Base-by-base conservation (phyloP, 1,284 basidiomycete genomes). In the Gastroboletus turbinatus region DNA sequence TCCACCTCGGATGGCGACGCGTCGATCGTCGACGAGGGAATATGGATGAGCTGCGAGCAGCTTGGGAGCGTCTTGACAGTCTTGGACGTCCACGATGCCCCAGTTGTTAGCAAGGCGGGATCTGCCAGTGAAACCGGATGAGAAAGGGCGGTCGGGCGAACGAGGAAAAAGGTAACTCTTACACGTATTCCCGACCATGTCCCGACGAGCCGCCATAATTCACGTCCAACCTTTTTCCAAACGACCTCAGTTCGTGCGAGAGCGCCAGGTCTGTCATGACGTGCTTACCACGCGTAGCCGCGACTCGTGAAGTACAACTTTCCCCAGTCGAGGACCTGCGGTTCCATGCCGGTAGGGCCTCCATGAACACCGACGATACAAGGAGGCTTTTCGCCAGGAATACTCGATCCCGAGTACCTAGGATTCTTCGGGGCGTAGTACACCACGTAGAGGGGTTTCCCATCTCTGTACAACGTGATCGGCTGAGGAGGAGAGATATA, bases 1-100 rank as follows among this genome's bases (percentile, higher is more conserved):
- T 0, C 77, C 74, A 2, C 85, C 86, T 10, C 82, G 79, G 52
- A 90, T 83, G 25, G 82, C 78, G 2, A 79, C 76, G 13, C 88
- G 84, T 40, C 78, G 68, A 1, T 74, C 68, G 60, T 70, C 68
- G 11, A 70, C 65, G 44, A 61, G 63, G 8, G 61, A 57, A 38
- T 69, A 35, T 0, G 64, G 61, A 17, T 52, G 47, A 2, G 55
- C 55, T 19, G 68, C 65, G 19, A 71, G 59, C 27, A 68, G 19
- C n/a, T 4, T 58, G 4, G 63, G 53, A 9, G 68, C 67, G 21
- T 70, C 68, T 35, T 64, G 56, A 30, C 67, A 71, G 53, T 70
- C 71, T 36, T 60, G 67, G 10, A 71, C 35, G 30, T 73, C 68
- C 2, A 67, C 59, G 8, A 72, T 46, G 10, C 70, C 70, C 71